Conservation (phyloP, 306 rosid species). For the Sechiopsis laciniata region DNA sequence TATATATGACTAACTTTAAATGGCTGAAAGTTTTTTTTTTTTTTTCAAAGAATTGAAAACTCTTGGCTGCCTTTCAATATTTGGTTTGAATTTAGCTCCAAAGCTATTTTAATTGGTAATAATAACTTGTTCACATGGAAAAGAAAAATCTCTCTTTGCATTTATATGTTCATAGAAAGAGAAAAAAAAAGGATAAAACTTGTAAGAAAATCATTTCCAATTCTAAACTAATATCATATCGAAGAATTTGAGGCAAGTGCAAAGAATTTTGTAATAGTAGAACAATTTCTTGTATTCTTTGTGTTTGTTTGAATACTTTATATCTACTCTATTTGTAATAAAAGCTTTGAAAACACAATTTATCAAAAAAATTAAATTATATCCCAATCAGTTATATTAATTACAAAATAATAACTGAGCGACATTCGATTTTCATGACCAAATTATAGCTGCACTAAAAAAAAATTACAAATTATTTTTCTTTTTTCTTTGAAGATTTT, state of each 20-base stretch:
- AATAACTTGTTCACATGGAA: not conserved
- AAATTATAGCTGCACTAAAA: no score
- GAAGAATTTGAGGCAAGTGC: not conserved
- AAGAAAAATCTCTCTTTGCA: not conserved
- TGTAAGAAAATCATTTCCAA: not conserved
- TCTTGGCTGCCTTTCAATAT: not conserved
- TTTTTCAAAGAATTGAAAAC: not conserved
- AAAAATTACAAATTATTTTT: no score
- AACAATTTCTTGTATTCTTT: no score
- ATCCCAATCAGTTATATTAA: no score
- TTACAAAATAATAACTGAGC: no score
- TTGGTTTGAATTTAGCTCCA: slow-evolving; percentile 9
- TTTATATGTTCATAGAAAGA: not conserved
- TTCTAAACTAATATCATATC: not conserved
- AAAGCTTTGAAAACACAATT: no score
- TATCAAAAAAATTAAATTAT: no score
- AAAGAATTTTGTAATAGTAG: not conserved
- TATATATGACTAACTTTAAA: not conserved
- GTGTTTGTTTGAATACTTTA: no score
- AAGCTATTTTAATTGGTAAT: not conserved
- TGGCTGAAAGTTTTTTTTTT: not conserved
- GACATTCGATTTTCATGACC: no score
- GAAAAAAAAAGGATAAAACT: not conserved
- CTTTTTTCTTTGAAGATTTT: no score
- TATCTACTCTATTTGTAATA: no score